Evolutionary conservation across 148 eudicot genomes (phyloP).

Genomic region (Heliamphora exappendiculata): DNA sequence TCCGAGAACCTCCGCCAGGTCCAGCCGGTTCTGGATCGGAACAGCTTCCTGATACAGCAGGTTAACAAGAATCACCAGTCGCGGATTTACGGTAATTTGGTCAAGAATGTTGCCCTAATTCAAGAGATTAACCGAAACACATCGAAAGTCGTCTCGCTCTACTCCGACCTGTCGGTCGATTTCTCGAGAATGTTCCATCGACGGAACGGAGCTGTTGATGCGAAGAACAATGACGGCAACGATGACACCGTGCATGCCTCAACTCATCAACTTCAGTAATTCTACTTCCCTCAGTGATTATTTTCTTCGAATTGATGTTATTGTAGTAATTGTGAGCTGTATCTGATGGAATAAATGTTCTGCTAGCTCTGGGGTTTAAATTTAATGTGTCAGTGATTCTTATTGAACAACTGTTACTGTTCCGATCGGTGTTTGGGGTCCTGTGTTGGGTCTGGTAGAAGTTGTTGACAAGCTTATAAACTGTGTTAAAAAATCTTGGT

Average conservation of each 20-base stretch:
- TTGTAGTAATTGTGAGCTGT: too few species aligned
- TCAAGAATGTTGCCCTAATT: slow-evolving; percentile 49
- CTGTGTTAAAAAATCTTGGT: too few species aligned
- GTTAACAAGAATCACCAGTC: slow-evolving; percentile 73
- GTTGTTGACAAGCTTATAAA: too few species aligned
- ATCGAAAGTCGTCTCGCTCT: slow-evolving; percentile 33
- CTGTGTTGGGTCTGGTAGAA: too few species aligned
- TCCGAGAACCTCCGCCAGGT: slow-evolving; percentile 41
- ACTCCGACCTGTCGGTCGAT: slow-evolving; percentile 36
- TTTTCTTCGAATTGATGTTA: neutral
- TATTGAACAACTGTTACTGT: too few species aligned
- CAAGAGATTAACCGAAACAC: slow-evolving; percentile 53
- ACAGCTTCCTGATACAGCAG: slow-evolving; percentile 54
- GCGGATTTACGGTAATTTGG: slow-evolving; percentile 45
- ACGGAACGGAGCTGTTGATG: neutral
- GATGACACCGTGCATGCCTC: neutral
- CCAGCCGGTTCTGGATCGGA: slow-evolving; percentile 54
- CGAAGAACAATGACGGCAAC: neutral
- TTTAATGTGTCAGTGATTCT: slow-evolving; percentile 20
- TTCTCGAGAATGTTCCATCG: slow-evolving; percentile 33
- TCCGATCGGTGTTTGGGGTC: too few species aligned
- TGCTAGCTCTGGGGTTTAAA: neutral
- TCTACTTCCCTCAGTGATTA: neutral
- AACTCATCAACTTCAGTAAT: neutral
- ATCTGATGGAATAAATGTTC: too few species aligned